Base-by-base conservation (phyloP, 2,329 filamentous ascomycete genomes). In the Phaeosphaeria sp. region DNA sequence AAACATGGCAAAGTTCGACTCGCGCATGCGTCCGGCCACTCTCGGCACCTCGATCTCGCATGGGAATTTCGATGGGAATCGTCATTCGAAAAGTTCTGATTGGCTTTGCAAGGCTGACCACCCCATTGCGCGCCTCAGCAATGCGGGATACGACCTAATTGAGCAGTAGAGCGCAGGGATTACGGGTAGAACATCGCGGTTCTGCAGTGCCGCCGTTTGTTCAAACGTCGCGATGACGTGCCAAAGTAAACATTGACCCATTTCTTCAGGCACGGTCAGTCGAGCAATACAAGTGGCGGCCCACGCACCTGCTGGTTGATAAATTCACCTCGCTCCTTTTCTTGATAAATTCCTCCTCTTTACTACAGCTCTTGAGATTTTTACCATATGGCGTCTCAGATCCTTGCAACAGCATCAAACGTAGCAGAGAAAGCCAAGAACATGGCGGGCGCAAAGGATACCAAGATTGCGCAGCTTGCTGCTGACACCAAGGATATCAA, bases 391-490 rank as follows among this genome's bases (percentile, higher is more conserved):
- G 74, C 74, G 42, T 74, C 73, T 3, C 52, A 64, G 51, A 71
- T 76, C 15, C 63, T 77, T 33, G 53, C 49, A 44, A 44, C 22
- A n/a, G 40, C 39, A 9, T 44, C 70, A 6, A 65, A 62, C 33
- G 62, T 68, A 5, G 49, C 71, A 21, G 67, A 73, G 20, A 76
- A 70, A 56, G 72, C 72, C 25, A 70, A 80, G 60, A 64, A 69
- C 49, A 71, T 77, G 53, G 51, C 63, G 18, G 68, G 76, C 36
- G 74, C 66, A 40, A 60, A 69, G 50, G 59, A 70, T 61, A 79
- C 81, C 61, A 92, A 93, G 81, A 69, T 85, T 24, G 81, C 82
- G 17, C 87, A 93, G 67, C 80, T 93, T 48, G 74, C 81, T 24
- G 77, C 78, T 42, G 80, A 88, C 60, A 89, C 80, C 3, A 84